A percentile compares a stretch with the other conserved stretches of the same genome.
Conservation (phyloP, 768 basidiomycete species). For the Hygrocybe punicea region DNA sequence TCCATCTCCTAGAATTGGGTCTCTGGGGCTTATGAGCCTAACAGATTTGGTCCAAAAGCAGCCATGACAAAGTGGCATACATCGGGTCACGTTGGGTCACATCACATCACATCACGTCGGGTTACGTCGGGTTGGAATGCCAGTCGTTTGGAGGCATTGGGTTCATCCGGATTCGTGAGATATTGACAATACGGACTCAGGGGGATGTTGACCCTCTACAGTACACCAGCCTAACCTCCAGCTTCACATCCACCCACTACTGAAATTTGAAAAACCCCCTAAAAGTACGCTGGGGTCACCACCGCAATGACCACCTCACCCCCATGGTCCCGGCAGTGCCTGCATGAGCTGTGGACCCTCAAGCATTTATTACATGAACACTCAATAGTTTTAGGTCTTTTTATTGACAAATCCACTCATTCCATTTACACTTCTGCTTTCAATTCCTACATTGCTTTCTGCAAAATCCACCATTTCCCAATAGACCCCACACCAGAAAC, state of each 20-base stretch:
- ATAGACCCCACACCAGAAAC: conserved; percentile 29
- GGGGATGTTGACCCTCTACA: too few relatives aligned
- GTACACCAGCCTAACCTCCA: conserved; percentile 1
- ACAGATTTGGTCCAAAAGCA: too few relatives aligned
- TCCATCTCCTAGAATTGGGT: too few relatives aligned
- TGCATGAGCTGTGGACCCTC: conserved; percentile 27
- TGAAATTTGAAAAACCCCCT: conserved; percentile 17
- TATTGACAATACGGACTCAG: too few relatives aligned
- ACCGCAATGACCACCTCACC: conserved; percentile 6
- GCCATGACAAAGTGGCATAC: too few relatives aligned
- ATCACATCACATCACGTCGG: too few relatives aligned
- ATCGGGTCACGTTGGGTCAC: too few relatives aligned
- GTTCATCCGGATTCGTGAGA: too few relatives aligned
- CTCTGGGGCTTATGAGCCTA: too few relatives aligned
- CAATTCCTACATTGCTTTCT: conserved; percentile 27
- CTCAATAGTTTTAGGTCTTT: conserved; percentile 22
- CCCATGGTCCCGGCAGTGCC: conserved; percentile 27
- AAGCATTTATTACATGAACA: conserved; percentile 30
- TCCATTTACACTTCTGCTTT: conserved; percentile 22
- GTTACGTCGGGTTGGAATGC: too few relatives aligned
- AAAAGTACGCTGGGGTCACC: conserved; percentile 18
- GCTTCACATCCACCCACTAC: conserved; percentile 5
- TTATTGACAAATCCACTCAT: conserved; percentile 15
- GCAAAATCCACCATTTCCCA: conserved; percentile 16
- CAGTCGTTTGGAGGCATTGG: too few relatives aligned